phyloP scores from a whole-genome alignment of 306 rosid species.

The Canavalia ensiformis region DNA sequence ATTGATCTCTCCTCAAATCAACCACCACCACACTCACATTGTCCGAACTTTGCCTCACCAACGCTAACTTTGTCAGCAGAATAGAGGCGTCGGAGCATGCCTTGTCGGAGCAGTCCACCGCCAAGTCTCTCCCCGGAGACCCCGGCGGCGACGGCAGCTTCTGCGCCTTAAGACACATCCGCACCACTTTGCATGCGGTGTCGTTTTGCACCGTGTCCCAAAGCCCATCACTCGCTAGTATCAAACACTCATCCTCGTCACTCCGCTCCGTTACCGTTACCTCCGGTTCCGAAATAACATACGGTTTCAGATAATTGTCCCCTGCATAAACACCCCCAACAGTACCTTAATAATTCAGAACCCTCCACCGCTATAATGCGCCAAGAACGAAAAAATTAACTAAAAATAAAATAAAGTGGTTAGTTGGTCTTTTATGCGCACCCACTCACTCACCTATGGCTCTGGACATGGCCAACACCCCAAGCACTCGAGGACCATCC shows the following conservation, averaged over 20 bases:
- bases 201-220: constrained; percentile 87
- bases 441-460: constrained; percentile 69
- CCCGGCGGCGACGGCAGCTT: constrained; percentile 39
- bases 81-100: constrained; percentile 76
- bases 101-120: constrained; percentile 62
- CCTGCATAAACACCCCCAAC: constrained; percentile 43
- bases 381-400: not conserved
- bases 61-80: constrained; percentile 76
- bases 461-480: constrained; percentile 88
- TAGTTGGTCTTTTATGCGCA: constrained; percentile 14
- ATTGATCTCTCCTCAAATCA: constrained; percentile 64
- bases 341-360: not conserved
- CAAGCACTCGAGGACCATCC: constrained; percentile 88
- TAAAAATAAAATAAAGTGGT: not conserved
- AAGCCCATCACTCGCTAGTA: constrained; percentile 82
- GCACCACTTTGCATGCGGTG: constrained; percentile 70
- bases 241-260: constrained; percentile 76
- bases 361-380: constrained; percentile 15
- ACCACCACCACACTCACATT: constrained; percentile 83
- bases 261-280: constrained; percentile 69
- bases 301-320: constrained; percentile 76
- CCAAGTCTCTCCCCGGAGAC: constrained; percentile 45
- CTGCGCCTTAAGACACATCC: constrained; percentile 66
- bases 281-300: constrained; percentile 85
- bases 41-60: constrained; percentile 81